Evolutionary conservation across 495 filamentous ascomycete species (phyloP).

Genomic region (Geoglossum glabrum): DNA sequence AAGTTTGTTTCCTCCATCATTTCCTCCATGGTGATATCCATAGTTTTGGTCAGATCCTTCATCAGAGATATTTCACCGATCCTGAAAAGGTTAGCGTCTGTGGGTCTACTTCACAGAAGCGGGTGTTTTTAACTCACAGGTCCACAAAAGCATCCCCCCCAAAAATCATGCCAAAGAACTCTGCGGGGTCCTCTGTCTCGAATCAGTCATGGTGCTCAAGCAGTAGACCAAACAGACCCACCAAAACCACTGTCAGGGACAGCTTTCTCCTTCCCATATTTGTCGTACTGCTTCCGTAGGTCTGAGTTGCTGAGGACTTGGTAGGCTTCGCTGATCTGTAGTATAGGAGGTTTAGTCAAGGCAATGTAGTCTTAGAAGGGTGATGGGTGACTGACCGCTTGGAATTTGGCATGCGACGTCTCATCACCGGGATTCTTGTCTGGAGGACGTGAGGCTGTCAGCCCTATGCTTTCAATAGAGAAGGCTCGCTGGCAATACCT

Average conservation of each 20-base stretch:
- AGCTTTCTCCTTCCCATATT: slow-evolving; percentile 83
- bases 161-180: slow-evolving; percentile 98
- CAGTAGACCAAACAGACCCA: slow-evolving; percentile 12
- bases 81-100: slow-evolving; percentile 4
- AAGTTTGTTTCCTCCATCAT: slow-evolving; percentile 50
- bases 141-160: slow-evolving; percentile 86
- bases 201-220: slow-evolving; percentile 8
- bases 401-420: slow-evolving; percentile 81
- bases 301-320: slow-evolving; percentile 83
- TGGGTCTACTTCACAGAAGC: neutral
- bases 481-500: slow-evolving; percentile 19
- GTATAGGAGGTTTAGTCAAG: neutral
- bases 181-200: slow-evolving; percentile 59
- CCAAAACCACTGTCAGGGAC: slow-evolving; percentile 79
- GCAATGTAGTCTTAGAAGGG: neutral
- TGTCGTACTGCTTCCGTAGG: slow-evolving; percentile 80
- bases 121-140: slow-evolving; percentile 12
- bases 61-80: slow-evolving; percentile 85
- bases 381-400: slow-evolving; percentile 33
- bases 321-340: slow-evolving; percentile 83
- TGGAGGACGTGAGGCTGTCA: slow-evolving; percentile 16
- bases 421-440: slow-evolving; percentile 98
- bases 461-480: neutral
- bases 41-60: slow-evolving; percentile 75
- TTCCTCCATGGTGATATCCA: slow-evolving; percentile 71